Evolutionary conservation across 164 flowering plant genomes (phyloP).

Genomic region (Piper betle): DNA sequence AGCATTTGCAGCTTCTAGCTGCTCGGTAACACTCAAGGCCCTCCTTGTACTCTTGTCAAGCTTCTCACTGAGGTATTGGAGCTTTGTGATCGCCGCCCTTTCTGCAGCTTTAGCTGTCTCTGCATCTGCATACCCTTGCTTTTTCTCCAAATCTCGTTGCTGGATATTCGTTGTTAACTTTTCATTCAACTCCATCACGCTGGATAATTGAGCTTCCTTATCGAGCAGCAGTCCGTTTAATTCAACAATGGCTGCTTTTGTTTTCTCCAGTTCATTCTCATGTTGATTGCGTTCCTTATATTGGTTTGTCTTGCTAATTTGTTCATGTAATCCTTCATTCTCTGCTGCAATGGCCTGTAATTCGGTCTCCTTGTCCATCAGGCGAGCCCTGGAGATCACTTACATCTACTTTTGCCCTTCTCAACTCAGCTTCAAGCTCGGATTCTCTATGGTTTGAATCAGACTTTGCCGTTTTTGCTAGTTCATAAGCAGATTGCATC

Average conservation of each 20-base stretch:
- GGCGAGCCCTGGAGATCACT: slow-evolving; percentile 52
- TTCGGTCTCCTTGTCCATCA: slow-evolving; percentile 82
- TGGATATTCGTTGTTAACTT: slow-evolving; percentile 34
- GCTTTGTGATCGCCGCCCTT: slow-evolving; percentile 46
- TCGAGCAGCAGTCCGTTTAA: slow-evolving; percentile 49
- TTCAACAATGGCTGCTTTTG: slow-evolving; percentile 23
- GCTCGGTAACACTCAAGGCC: slow-evolving; percentile 46
- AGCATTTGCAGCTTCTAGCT: slow-evolving; percentile 71
- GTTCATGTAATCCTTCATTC: slow-evolving; percentile 40
- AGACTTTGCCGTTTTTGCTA: slow-evolving; percentile 33
- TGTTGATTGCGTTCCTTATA: slow-evolving; percentile 21
- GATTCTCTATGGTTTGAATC: slow-evolving; percentile 27
- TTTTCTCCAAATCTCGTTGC: slow-evolving; percentile 23
- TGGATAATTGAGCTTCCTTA: slow-evolving; percentile 63
- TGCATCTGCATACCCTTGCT: slow-evolving; percentile 17
- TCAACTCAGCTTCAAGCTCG: slow-evolving; percentile 38
- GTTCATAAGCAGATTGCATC: slow-evolving; percentile 36
- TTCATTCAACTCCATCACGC: slow-evolving; percentile 55
- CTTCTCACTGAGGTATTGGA: slow-evolving; percentile 47
- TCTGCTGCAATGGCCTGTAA: slow-evolving; percentile 60
- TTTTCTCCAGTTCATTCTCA: slow-evolving; percentile 28
- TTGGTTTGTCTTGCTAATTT: slow-evolving; percentile 23
- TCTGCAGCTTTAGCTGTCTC: slow-evolving; percentile 46
- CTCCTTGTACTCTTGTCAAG: slow-evolving; percentile 45
- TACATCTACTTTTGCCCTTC: slow-evolving; percentile 24